phyloP scores from a whole-genome alignment of 106 monocot species.

The Acanthochlamys bracteata region DNA sequence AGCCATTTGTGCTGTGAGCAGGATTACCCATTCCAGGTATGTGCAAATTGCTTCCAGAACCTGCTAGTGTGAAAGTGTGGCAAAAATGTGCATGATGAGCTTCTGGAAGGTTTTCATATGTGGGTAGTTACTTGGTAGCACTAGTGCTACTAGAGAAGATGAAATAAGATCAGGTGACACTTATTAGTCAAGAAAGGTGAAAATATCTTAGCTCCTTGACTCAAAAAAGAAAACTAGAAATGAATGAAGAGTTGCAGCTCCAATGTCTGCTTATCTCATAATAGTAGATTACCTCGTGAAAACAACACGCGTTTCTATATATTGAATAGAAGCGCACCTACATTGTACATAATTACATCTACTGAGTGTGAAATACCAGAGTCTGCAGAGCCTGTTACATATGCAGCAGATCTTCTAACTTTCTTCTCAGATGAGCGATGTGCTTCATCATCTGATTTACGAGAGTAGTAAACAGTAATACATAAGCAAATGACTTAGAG shows the following conservation, averaged over 20 bases:
- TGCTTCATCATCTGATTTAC: conserved; percentile 34
- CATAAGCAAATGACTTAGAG: too few species aligned
- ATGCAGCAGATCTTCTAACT: conserved; percentile 20
- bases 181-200: too few species aligned
- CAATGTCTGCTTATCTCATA: too few species aligned
- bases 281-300: too few species aligned
- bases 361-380: conserved; percentile 55
- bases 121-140: conserved; percentile 22
- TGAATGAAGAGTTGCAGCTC: too few species aligned
- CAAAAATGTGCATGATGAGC: conserved; percentile 74
- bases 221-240: too few species aligned
- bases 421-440: conserved; percentile 35
- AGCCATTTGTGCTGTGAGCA: conserved; percentile 64
- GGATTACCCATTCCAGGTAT: conserved; percentile 75
- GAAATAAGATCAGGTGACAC: conserved; percentile 8
- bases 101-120: conserved; percentile 30
- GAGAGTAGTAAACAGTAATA: too few species aligned
- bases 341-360: too few species aligned
- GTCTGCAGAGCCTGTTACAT: conserved; percentile 38
- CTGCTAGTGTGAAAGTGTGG: conserved; percentile 82
- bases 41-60: conserved; percentile 81
- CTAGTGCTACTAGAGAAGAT: conserved; percentile 10
- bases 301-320: too few species aligned
- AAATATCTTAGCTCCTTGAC: too few species aligned
- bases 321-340: too few species aligned